phyloP scores from a whole-genome alignment of 805 yeast genomes.

The Peterozyma toletana region DNA sequence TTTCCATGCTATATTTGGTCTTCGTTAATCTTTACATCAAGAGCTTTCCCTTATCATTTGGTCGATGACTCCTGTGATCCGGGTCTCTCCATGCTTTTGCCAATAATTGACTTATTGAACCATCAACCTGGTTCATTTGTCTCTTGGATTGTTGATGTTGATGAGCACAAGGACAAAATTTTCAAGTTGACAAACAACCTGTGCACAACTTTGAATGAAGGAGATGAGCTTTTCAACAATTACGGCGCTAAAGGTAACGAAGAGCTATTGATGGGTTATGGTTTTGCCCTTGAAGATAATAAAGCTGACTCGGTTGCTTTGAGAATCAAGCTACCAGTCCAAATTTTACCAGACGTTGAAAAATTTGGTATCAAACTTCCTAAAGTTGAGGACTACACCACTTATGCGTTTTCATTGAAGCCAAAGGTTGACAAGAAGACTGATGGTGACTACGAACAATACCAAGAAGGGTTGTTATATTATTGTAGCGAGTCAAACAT shows the following conservation, averaged over 20 bases:
- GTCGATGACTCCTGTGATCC: constrained; percentile 25
- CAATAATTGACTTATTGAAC: constrained; percentile 73
- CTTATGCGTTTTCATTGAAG: constrained; percentile 12
- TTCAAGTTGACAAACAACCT: constrained; percentile 5
- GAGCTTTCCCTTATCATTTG: constrained; percentile 77
- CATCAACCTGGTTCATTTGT: constrained; percentile 59
- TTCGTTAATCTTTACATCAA: constrained; percentile 55
- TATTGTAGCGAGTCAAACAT: constrained; percentile 19
- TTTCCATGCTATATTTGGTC: constrained; percentile 76
- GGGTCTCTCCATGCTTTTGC: constrained; percentile 63
- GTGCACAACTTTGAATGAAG: constrained; percentile 11
- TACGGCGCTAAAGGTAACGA: constrained; percentile 88
- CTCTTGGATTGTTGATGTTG: constrained; percentile 42
- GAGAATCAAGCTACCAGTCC: constrained; percentile 43
- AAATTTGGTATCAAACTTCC: constrained; percentile 19
- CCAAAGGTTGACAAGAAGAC: neutral
- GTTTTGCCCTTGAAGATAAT: constrained; percentile 58
- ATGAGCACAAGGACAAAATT: constrained; percentile 9
- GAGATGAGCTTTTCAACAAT: constrained; percentile 62
- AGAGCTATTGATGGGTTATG: constrained; percentile 75
- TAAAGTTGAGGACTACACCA: constrained; percentile 19
- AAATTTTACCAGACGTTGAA: constrained; percentile 4
- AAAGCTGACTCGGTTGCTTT: constrained; percentile 52
- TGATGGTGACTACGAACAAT: constrained; percentile 4
- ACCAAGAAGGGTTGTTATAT: constrained; percentile 12